A percentile compares a stretch with the other conserved stretches of the same genome.
Conservation (phyloP, 2,329 filamentous ascomycete species). For the Colletotrichum sp. region DNA sequence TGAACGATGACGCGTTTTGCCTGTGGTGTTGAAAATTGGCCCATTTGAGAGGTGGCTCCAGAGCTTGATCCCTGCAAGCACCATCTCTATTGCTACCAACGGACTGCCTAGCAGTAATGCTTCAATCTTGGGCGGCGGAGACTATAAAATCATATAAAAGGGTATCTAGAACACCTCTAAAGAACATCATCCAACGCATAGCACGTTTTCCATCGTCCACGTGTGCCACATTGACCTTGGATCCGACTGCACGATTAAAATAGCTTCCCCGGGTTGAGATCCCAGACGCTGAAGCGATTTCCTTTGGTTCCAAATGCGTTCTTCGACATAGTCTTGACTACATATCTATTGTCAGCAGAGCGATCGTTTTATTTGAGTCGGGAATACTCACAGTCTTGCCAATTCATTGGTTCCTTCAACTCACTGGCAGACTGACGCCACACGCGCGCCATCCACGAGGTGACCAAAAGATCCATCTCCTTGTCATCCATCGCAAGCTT, state of each 20-base stretch:
- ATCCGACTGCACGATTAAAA: neutral
- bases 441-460: conserved; percentile 31
- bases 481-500: conserved; percentile 26
- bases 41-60: neutral
- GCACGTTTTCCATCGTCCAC: no score
- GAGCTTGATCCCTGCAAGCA: neutral
- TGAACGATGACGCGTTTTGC: neutral
- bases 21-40: neutral
- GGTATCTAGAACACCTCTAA: neutral
- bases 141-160: neutral
- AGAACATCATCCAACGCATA: neutral
- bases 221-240: neutral
- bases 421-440: conserved; percentile 30
- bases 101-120: neutral
- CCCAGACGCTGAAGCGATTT: neutral
- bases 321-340: conserved; percentile 1
- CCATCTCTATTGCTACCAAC: neutral
- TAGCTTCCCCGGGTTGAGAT: neutral
- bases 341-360: neutral
- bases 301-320: neutral
- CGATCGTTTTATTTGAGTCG: neutral
- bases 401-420: conserved; percentile 25
- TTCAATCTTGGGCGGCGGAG: neutral
- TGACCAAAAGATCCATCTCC: conserved; percentile 30
- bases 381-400: conserved; percentile 25